Base-by-base conservation (phyloP, 805 yeast species). In the Myxozyma geophila region DNA sequence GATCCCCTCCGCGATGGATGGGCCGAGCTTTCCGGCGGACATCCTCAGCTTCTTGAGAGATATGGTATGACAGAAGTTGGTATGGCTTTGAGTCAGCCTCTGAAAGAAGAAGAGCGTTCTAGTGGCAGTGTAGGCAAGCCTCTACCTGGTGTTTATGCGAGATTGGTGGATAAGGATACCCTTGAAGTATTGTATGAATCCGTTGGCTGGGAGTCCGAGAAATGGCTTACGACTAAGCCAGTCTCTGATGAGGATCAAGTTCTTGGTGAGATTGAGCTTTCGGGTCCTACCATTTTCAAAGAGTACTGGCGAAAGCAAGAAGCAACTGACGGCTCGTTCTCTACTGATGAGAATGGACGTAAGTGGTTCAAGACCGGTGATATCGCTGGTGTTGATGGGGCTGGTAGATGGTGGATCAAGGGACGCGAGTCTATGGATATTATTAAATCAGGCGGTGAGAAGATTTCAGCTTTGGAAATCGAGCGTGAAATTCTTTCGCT, bases 361-460 rank as follows among this genome's bases (percentile, higher is more conserved):
- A 68, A 78, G 9, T 85, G 87, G 86, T 84, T 84, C 73, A 73
- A 76, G 49, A 83, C 88, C 4, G 88, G 88, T 36, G 88, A 85
- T 70, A 80, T 85, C 70, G 87, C 84, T 12, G 72, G 75, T 15
- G 74, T 84, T 47, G 79, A 79, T 39, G 65, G 66, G 0, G 71
- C 73, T 0, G 87, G 88, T 2, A 76, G 82, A 58, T 72, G 85
- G 49, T 77, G 74, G 67, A 84, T 86, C 60, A 79, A 71, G 44
- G 77, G 77, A 6, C 70, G 77, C 23, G 74, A 74, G 48, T 71
- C 74, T 52, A 75, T 75, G 78, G 77, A 75, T 56, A 74, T 75
- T 46, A 75, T 75, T 65, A 75, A 75, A 59, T 69, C 74, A 15
- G 77, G 77, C 21, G 77, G 77, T 1, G 77, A 74, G 59, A 74